These are phyloP conservation scores for Flaveria bidentis DNA, from an alignment of 129 eudicot species.

Conservation along the genomic window DNA sequence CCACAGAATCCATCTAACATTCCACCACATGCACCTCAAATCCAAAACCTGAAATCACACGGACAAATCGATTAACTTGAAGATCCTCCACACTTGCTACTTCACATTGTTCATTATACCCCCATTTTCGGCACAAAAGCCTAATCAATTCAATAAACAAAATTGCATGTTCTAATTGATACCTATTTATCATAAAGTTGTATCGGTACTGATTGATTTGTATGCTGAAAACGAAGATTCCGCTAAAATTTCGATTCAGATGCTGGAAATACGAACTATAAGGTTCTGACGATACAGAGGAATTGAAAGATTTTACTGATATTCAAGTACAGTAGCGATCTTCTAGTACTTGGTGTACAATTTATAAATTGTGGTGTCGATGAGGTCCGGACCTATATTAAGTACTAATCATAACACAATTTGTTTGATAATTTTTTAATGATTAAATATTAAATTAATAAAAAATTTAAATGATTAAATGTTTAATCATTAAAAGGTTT, in stretches of 20 bases:
- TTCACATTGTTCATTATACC: slow-evolving; percentile 1
- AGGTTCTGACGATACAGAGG: background rate
- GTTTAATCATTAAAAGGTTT: too few species aligned
- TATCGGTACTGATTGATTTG: slow-evolving; percentile 4
- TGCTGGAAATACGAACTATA: background rate
- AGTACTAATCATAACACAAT: too few species aligned
- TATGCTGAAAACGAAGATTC: background rate
- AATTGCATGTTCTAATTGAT: slow-evolving; percentile 4
- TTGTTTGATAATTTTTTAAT: too few species aligned
- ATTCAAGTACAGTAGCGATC: slow-evolving; percentile 32
- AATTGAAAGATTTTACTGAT: slow-evolving; percentile 10
- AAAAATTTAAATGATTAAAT: too few species aligned
- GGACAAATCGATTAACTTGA: slow-evolving; percentile 24
- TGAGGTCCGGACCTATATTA: slow-evolving; percentile 24
- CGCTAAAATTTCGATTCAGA: background rate
- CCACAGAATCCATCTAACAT: slow-evolving; percentile 64
- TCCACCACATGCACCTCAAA: slow-evolving; percentile 57
- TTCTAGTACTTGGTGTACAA: slow-evolving; percentile 6
- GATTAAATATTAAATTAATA: too few species aligned
- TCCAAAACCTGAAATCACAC: slow-evolving; percentile 41
- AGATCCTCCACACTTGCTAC: background rate
- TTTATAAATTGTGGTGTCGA: slow-evolving; percentile 25
- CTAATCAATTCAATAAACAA: background rate
- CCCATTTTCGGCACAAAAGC: slow-evolving; percentile 12
- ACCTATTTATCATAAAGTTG: background rate